Conservation (phyloP, 2,329 filamentous ascomycete species). For the Paracoccidioides lutzii region DNA sequence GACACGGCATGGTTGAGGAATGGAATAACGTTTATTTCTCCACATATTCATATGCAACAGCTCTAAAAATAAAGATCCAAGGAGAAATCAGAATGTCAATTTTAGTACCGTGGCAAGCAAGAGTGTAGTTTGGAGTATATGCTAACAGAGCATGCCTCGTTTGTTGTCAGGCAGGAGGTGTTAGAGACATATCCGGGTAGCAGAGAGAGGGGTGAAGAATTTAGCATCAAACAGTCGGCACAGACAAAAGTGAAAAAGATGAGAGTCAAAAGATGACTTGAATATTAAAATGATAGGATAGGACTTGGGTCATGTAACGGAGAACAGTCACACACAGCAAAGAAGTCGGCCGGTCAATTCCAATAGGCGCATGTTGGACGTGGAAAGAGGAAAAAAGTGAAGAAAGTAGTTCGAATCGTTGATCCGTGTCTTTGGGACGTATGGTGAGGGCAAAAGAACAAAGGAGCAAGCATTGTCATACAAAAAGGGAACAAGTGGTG, state of each 20-base stretch:
- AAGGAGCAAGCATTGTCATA: background rate
- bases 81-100: background rate
- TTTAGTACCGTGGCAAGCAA: background rate
- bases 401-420: background rate
- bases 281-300: background rate
- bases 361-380: background rate
- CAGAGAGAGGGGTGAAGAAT: too few relatives aligned
- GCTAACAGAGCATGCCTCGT: background rate
- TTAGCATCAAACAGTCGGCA: background rate
- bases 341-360: background rate
- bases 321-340: background rate
- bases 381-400: conserved; percentile 1
- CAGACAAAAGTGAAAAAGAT: background rate
- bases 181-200: background rate
- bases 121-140: background rate
- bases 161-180: background rate
- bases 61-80: background rate
- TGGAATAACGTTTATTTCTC: background rate
- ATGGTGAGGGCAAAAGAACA: conserved; percentile 1
- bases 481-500: background rate
- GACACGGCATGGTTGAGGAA: background rate
- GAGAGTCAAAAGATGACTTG: background rate
- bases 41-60: background rate
- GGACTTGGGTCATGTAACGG: background rate
- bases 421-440: conserved; percentile 2